Evolutionary conservation across 345 rosid genomes (phyloP), one percentile per base, ranked within the genome.

Genomic region (Salix suchowensis): DNA sequence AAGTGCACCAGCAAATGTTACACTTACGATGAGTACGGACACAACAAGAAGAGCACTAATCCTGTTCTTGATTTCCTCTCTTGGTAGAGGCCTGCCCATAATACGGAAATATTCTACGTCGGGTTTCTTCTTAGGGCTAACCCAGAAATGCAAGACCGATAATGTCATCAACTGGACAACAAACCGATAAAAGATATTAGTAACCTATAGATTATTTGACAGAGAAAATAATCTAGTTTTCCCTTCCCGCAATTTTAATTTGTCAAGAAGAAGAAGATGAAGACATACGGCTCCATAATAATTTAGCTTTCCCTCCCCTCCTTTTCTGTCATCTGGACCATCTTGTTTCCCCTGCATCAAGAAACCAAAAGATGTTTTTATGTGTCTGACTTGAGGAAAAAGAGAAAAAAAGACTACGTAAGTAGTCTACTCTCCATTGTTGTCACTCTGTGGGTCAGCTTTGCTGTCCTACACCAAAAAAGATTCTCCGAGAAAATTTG

Each of bases 1-100:
- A 54, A 74, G 50, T 21, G 74, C 77, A 37, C 74, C 75, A 42
- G 70, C 44, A 67, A 83, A 80, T 32, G 86, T 67, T 54, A 70
- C 68, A 23, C 74, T 46, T 7, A 78, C 82, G 34, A 77, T 67
- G 0, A 80, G 72, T 14, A 75, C 78, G 60, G 83, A 78, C 30
- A 77, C 78, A 32, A 76, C 50, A 7, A 83, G 77, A 34, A 83
- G 78, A 30, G 69, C 64, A 46, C 79, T 58, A 0, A 79, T 46
- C 68, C 76, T 76, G 48, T 32, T 58, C 30, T 73, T 79, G 5
- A 50, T 28, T 39, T 68, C 52, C 50, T 40, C 30, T 37, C 16
- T 37, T 6, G 26, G 24, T 11, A 8, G 26, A 8, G 50, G 50
- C 14, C 10, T 40, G 15, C 52, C 0, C 9, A 21, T 3, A 48